These are phyloP conservation scores for Taphrina confusa DNA, from an alignment of 1,139 yeast species.

Conservation along the genomic window DNA sequence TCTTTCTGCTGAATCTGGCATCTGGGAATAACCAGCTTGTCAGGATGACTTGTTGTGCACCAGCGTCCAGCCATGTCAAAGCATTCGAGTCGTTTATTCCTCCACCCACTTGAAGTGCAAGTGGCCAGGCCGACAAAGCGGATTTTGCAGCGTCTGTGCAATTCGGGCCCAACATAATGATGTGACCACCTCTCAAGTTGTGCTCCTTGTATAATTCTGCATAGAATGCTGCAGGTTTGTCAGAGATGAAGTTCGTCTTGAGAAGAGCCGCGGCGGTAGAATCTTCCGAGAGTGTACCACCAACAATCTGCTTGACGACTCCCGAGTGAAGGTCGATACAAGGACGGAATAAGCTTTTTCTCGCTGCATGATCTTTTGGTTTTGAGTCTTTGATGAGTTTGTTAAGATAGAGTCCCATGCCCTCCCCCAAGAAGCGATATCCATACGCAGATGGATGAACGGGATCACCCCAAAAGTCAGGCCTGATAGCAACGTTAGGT, in stretches of 20 bases:
- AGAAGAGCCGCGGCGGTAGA: conserved; percentile 47
- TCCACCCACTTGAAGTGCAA: conserved; percentile 78
- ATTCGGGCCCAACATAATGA: conserved; percentile 82
- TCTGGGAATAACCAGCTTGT: conserved; percentile 85
- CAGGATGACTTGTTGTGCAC: conserved; percentile 71
- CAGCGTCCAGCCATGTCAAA: conserved; percentile 61
- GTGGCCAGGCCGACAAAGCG: conserved; percentile 77
- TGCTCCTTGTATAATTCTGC: conserved; percentile 67
- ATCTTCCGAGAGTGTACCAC: conserved; percentile 68
- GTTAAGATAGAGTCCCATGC: conserved; percentile 2
- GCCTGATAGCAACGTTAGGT: not conserved
- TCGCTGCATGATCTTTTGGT: not conserved
- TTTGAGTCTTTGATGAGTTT: not conserved
- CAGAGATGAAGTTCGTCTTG: conserved; percentile 77
- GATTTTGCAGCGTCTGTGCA: conserved; percentile 80
- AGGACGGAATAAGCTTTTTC: conserved; percentile 75
- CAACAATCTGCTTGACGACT: conserved; percentile 93
- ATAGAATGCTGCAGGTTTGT: conserved; percentile 71
- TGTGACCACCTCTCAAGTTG: conserved; percentile 76
- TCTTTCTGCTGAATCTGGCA: conserved; percentile 58
- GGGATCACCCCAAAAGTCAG: conserved; percentile 19
- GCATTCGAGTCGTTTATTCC: conserved; percentile 81
- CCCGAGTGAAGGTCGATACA: conserved; percentile 95
- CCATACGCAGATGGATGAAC: conserved; percentile 8
- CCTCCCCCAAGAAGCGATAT: conserved; percentile 3